Conservation (phyloP, 768 basidiomycete species). For the Tubosaeta brunneosetosa region DNA sequence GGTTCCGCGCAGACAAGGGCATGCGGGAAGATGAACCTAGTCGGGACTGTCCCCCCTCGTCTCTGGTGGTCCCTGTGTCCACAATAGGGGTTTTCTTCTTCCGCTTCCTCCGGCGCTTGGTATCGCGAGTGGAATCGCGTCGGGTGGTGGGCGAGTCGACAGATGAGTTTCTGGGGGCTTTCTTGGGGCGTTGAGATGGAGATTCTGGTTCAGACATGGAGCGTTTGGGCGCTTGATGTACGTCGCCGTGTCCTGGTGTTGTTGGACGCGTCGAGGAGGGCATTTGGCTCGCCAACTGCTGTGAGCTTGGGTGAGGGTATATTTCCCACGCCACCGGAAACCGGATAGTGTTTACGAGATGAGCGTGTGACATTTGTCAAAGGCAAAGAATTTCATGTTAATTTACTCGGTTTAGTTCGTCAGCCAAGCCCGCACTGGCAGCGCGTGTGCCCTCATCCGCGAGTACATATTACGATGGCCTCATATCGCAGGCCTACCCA, state of each 20-base stretch:
- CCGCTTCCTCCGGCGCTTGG: constrained; percentile 25
- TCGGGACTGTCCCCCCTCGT: constrained; percentile 5
- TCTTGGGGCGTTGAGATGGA: constrained; percentile 20
- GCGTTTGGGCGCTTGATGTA: constrained; percentile 10
- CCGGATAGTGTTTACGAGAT: background rate
- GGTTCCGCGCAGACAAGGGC: constrained; percentile 22
- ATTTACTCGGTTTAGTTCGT: background rate
- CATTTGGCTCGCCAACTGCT: constrained; percentile 12
- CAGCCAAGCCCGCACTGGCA: background rate
- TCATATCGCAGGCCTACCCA: background rate
- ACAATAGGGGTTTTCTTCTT: constrained; percentile 29
- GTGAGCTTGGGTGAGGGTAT: background rate
- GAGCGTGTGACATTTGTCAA: no score
- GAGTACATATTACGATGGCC: background rate
- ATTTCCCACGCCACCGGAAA: constrained; percentile 25
- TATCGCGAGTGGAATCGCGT: constrained; percentile 21
- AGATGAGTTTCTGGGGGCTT: constrained; percentile 18
- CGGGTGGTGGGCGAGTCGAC: constrained; percentile 9
- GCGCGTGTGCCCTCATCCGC: background rate
- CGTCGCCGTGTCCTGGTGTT: constrained; percentile 13
- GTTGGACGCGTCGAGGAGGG: constrained; percentile 22
- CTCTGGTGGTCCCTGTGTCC: constrained; percentile 2
- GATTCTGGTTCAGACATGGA: constrained; percentile 24
- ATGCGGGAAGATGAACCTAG: constrained; percentile 11
- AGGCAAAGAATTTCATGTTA: no score